A percentile compares a stretch with the other conserved stretches of the same genome.
These are phyloP conservation scores for Dothistroma pini DNA, from an alignment of 2,329 filamentous ascomycete genomes.

Conservation along the genomic window DNA sequence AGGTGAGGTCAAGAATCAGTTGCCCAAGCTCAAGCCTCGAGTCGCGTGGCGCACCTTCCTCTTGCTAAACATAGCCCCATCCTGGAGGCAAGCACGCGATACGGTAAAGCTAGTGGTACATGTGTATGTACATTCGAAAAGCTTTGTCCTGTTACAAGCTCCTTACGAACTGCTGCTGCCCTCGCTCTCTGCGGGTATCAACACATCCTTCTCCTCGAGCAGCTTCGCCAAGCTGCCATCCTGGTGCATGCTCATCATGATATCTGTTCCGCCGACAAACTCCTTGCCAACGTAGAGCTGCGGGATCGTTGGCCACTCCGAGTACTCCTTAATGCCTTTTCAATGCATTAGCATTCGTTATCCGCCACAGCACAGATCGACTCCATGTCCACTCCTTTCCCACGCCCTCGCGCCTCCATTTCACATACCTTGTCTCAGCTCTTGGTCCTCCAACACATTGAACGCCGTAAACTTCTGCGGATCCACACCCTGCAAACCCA, in stretches of 20 bases:
- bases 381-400: neutral
- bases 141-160: neutral
- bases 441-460: conserved; percentile 90
- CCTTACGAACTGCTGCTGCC: conserved; percentile 14
- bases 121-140: conserved; percentile 10
- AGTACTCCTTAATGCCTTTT: conserved; percentile 95
- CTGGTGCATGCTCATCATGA: conserved; percentile 94
- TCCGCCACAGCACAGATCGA: neutral
- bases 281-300: conserved; percentile 95
- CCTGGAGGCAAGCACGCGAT: conserved; percentile 2
- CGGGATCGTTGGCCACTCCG: conserved; percentile 97
- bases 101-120: conserved; percentile 1
- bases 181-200: conserved; percentile 58
- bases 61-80: neutral
- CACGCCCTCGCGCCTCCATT: neutral
- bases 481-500: conserved; percentile 91
- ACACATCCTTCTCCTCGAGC: conserved; percentile 85
- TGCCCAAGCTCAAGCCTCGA: neutral
- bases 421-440: conserved; percentile 69
- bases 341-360: neutral
- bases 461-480: conserved; percentile 96
- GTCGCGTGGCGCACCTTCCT: neutral
- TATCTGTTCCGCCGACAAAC: conserved; percentile 97
- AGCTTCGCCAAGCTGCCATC: conserved; percentile 89
- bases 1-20: neutral